Base-by-base conservation (phyloP, 129 eudicot species). In the Ambrosia trifida region DNA sequence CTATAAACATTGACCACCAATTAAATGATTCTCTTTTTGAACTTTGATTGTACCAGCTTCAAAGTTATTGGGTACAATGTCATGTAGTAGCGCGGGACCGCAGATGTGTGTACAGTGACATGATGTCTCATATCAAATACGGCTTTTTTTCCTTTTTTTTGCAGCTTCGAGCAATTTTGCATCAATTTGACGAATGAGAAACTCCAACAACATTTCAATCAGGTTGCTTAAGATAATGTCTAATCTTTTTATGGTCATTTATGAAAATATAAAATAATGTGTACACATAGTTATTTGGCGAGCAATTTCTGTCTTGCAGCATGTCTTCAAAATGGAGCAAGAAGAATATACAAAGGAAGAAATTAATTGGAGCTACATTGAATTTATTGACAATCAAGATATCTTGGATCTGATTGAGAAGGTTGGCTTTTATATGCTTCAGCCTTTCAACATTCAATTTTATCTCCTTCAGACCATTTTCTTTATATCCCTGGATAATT, bases 101-200 rank as follows among this genome's bases (percentile, higher is more conserved):
- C 70, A 17, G 70, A 61, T 62, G 19, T 45, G 41, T 41, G 49
- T 65, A 66, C 35, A 45, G 28, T 66, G 30, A 20, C 66, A 33
- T 45, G 18, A 52, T 40, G 51, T 71, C 64, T 78, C 71, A 63
- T 31, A 13, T 47, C n/a, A 64, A 10, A 17, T 63, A 19, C 70
- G 57, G 5, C 1, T 61, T 18, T 52, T 62, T 36, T 32, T 50
- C 14, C 1, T 30, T 36, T 45, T 71, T 33, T 59, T 70, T 81
- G 77, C 99, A 95, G 99, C 81, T 95, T 95, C 53, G 99, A 95
- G 87, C 99, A 95, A 56, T 95, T 95, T 77, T 95, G 99, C 96
- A 95, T 95, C 61, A 95, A 95, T 83, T 75, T 95, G 87, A 95
- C 99, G 30, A 95, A 95, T 81, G 99, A 95, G 88, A 95, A 95